Conservation (phyloP, 495 filamentous ascomycete genomes). For the Tuber magnatum region DNA sequence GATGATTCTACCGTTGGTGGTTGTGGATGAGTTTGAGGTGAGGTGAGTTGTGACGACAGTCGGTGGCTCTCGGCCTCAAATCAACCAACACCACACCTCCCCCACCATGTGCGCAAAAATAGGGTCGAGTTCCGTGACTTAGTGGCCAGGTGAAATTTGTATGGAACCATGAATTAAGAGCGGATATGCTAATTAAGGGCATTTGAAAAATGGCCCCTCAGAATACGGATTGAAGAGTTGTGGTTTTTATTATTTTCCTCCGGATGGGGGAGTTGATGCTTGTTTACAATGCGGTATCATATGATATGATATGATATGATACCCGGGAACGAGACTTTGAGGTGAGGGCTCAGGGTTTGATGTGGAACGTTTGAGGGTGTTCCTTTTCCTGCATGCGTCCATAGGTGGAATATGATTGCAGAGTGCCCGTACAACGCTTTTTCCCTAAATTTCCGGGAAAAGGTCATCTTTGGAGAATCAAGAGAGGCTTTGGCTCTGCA, state of each 20-base stretch:
- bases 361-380: background rate
- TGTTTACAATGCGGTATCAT: background rate
- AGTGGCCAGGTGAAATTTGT: background rate
- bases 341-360: background rate
- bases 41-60: background rate
- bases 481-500: background rate
- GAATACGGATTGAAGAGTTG: background rate
- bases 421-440: background rate
- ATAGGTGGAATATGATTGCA: too few relatives aligned
- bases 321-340: background rate
- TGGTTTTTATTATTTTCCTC: background rate
- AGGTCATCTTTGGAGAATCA: background rate
- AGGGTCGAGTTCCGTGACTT: background rate
- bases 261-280: background rate
- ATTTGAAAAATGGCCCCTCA: background rate
- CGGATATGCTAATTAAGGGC: background rate
- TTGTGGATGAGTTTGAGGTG: background rate
- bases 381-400: background rate
- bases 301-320: too few relatives aligned
- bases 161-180: background rate
- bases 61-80: background rate
- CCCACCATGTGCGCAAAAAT: background rate
- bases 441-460: background rate
- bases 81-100: background rate
- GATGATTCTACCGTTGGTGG: background rate